Evolutionary conservation across 148 eudicot species (phyloP).

Genomic region (Persicaria maculosa): DNA sequence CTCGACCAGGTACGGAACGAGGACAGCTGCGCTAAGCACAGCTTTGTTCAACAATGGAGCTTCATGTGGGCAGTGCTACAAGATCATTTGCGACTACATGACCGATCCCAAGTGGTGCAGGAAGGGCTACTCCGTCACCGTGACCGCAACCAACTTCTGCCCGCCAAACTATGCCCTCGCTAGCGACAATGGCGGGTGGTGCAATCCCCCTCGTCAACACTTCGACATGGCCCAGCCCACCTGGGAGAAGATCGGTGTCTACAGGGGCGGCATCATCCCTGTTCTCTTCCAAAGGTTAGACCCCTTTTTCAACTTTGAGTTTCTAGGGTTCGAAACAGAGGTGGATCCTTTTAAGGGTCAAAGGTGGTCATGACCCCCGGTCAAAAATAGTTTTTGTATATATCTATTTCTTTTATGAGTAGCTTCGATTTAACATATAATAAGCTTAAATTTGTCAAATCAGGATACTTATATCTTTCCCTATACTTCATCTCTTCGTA

Average conservation of each 20-base stretch:
- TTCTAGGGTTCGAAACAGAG: no score
- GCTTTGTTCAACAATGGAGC: slow-evolving; percentile 49
- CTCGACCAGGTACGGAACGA: slow-evolving; percentile 37
- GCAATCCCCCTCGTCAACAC: slow-evolving; percentile 53
- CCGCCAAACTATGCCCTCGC: slow-evolving; percentile 25
- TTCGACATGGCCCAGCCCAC: slow-evolving; percentile 34
- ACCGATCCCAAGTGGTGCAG: slow-evolving; percentile 33
- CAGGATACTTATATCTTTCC: no score
- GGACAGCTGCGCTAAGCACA: slow-evolving; percentile 54
- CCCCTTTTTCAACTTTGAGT: no score
- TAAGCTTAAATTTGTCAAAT: no score
- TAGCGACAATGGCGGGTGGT: slow-evolving; percentile 41
- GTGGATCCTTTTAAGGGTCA: no score
- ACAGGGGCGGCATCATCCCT: slow-evolving; percentile 27
- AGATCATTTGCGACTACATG: slow-evolving; percentile 35
- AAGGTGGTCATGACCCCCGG: no score
- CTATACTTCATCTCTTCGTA: no score
- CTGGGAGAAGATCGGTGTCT: slow-evolving; percentile 24
- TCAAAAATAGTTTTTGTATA: no score
- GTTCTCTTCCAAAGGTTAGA: slow-evolving; percentile 20
- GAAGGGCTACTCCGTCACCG: slow-evolving; percentile 29
- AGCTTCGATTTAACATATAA: not conserved
- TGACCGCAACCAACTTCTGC: slow-evolving; percentile 61
- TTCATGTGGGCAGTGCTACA: slow-evolving; percentile 51
- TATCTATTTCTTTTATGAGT: no score